Base-by-base conservation (phyloP, 2,329 filamentous ascomycete species). In the Calonectria crousiana region DNA sequence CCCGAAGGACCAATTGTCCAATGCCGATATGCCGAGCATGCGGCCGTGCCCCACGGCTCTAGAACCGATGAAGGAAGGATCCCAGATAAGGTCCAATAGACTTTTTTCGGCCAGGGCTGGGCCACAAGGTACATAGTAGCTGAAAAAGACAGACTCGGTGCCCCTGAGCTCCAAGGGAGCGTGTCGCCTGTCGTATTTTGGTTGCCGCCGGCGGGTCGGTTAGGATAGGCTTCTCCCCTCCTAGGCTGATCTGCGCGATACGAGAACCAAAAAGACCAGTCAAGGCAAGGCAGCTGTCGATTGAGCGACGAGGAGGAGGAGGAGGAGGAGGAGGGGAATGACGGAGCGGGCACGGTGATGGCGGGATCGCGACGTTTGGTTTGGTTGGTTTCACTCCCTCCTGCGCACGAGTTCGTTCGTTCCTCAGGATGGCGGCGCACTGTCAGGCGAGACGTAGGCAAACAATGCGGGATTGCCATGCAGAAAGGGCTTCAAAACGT, bases 91-190 rank as follows among this genome's bases (percentile, higher is more conserved):
- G 66, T 73, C 74, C 72, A 78, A 76, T 79, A 67, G 72, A 36
- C 47, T 62, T 62, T 60, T 34, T 34, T 56, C 34, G 30, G n/a
- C 53, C 16, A 44, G 49, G 34, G 38, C 62, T 38, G 32, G 53
- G 34, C 67, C 28, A 56, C 41, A 41, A 41, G 18, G 52, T 41
- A 56, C 41, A 41, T 32, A 18, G 52, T 41, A 76, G 75, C 77
- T 75, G 75, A 78, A 67, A 34, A 38, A 38, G 71, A 30, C 51
- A 44, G 51, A 47, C 53, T 49, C 30, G 28, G 28, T 36, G 51
- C 73, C 76, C 77, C 77, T 78, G 77, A 77, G 69, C 76, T 23
- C 18, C 75, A 13, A 69, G 76, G 75, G 69, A 58, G 18, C 13
- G 56, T 36, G 41, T 47, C 51, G 56, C 20, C 30, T 52, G 26